Percentiles rank a stretch among this genome's conserved stretches.
These are phyloP conservation scores for Scenedesmus sp. DNA, from an alignment of 163 green algal genomes.

Conservation along the genomic window DNA sequence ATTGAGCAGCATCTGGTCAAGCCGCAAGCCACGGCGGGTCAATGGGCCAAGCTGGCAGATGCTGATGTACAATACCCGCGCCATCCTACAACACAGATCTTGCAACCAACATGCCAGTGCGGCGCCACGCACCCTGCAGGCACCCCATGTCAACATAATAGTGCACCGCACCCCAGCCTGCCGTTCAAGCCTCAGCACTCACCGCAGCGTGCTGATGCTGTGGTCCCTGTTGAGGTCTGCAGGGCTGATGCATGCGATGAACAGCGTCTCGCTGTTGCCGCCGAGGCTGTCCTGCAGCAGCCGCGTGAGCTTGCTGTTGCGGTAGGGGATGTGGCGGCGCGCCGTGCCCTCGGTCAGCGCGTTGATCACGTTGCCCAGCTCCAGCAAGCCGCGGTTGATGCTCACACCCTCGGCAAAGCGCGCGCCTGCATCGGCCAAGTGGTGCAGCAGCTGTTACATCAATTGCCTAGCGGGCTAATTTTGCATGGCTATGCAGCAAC, in stretches of 20 bases:
- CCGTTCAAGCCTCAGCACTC: not conserved
- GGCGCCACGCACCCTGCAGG: too few species aligned
- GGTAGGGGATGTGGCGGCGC: slow-evolving; percentile 2
- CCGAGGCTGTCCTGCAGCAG: slow-evolving; percentile 89
- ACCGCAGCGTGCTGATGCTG: slow-evolving; percentile 89
- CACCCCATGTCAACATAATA: too few species aligned
- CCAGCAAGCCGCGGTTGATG: slow-evolving; percentile 72
- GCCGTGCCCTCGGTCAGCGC: slow-evolving; percentile 53
- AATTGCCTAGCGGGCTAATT: not conserved
- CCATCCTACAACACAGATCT: too few species aligned
- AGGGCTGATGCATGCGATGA: slow-evolving; percentile 89
- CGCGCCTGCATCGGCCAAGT: slow-evolving; percentile 33
- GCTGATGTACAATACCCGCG: too few species aligned
- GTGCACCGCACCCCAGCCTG: not conserved
- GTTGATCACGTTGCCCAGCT: slow-evolving; percentile 70
- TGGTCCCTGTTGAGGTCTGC: slow-evolving; percentile 86
- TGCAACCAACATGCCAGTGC: too few species aligned
- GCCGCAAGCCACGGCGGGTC: too few species aligned
- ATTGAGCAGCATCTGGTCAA: too few species aligned
- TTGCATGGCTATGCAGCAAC: too few species aligned
- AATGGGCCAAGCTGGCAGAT: too few species aligned
- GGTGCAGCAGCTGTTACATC: not conserved
- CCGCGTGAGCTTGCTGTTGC: slow-evolving; percentile 87
- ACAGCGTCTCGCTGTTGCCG: slow-evolving; percentile 85
- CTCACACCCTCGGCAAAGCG: slow-evolving; percentile 65